These are phyloP conservation scores for Fistulinella prunicolor DNA, from an alignment of 768 basidiomycete genomes.

Conservation along the genomic window DNA sequence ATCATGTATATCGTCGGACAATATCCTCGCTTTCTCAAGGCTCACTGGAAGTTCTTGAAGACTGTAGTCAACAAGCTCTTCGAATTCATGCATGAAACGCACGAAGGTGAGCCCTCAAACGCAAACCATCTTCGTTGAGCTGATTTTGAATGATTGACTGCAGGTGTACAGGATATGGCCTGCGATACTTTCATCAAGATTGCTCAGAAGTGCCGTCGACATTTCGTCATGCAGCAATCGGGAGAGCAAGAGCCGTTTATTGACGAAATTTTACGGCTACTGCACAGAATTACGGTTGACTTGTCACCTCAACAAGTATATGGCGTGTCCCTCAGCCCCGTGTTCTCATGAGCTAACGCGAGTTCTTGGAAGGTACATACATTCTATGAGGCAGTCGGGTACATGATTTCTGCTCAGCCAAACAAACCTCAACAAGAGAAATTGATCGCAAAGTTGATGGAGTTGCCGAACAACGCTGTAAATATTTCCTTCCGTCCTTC, in stretches of 20 bases:
- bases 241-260: conserved; percentile 97
- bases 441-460: conserved; percentile 93
- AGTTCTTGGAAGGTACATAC: conserved; percentile 67
- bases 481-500: conserved; percentile 26
- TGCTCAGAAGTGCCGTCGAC: conserved; percentile 95
- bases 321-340: background rate
- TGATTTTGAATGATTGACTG: conserved; percentile 3
- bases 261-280: conserved; percentile 88
- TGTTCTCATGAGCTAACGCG: conserved; percentile 10
- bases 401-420: conserved; percentile 99
- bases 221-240: conserved; percentile 98
- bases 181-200: conserved; percentile 99
- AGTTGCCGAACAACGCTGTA: conserved; percentile 94
- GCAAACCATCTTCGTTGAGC: background rate
- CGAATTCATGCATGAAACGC: conserved; percentile 99
- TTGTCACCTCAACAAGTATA: conserved; percentile 80
- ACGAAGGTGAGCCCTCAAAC: conserved; percentile 64
- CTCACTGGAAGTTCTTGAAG: conserved; percentile 99
- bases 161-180: conserved; percentile 99
- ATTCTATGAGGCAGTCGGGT: conserved; percentile 98
- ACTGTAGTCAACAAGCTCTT: conserved; percentile 99
- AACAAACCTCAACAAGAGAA: conserved; percentile 97
- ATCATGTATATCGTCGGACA: conserved; percentile 99
- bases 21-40: conserved; percentile 98
- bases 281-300: conserved; percentile 94